These are phyloP conservation scores for Serendipita sp. DNA, from an alignment of 1,284 basidiomycete genomes.

Conservation along the genomic window DNA sequence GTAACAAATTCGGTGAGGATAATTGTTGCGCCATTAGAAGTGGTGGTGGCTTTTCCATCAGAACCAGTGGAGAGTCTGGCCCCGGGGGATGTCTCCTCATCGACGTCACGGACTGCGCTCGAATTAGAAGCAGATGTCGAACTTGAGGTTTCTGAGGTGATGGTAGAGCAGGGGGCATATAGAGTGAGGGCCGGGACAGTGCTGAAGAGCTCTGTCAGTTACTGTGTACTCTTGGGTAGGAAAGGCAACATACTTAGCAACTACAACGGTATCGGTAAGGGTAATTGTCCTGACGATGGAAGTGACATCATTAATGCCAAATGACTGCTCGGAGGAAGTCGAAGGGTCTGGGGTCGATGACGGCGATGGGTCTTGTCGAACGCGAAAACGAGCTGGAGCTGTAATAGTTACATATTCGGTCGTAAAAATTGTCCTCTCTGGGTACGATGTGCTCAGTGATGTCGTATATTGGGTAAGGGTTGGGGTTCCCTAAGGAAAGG, in stretches of 20 bases:
- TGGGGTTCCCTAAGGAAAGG: not conserved
- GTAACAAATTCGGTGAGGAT: conserved; percentile 5
- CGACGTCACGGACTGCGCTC: not conserved
- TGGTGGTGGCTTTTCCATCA: conserved; percentile 1
- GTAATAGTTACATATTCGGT: not conserved
- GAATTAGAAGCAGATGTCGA: not conserved
- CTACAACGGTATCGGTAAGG: not conserved
- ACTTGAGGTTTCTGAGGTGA: not conserved
- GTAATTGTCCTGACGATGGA: not conserved
- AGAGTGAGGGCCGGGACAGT: not conserved
- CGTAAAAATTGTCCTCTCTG: not conserved
- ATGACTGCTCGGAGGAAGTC: not conserved
- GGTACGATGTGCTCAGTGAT: not conserved
- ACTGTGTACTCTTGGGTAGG: not conserved
- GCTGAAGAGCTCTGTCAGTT: not conserved
- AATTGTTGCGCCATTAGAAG: not conserved
- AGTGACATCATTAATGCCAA: not conserved
- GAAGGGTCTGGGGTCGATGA: not conserved
- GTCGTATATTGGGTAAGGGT: not conserved
- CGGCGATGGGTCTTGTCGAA: not conserved
- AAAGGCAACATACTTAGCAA: not conserved
- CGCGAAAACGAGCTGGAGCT: not conserved
- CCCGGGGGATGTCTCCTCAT: not conserved
- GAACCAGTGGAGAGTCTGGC: not conserved
- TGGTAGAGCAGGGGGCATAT: not conserved